A percentile compares a stretch with the other conserved stretches of the same genome.
phyloP scores from a whole-genome alignment of 257 asterid genomes.

The Verbena officinalis region DNA sequence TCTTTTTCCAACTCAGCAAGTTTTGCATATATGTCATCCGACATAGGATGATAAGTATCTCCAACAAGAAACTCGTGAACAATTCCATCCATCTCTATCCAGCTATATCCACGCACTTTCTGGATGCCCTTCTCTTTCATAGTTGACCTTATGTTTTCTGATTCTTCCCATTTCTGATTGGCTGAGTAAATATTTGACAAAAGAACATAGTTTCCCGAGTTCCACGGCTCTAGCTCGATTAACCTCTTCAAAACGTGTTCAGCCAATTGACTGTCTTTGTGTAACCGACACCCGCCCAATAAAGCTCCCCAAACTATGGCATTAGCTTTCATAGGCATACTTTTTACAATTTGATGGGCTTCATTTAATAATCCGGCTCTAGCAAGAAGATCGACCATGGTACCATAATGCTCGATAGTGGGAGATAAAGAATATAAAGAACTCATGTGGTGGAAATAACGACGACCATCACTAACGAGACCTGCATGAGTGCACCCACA shows the following conservation, averaged over 20 bases:
- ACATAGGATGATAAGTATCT: constrained; percentile 8
- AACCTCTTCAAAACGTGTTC: constrained; percentile 42
- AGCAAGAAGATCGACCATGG: constrained; percentile 54
- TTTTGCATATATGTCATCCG: constrained; percentile 3
- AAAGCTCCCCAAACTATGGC: constrained; percentile 57
- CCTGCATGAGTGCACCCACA: constrained; percentile 56
- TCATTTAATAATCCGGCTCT: constrained; percentile 48
- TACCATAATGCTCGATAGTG: constrained; percentile 46
- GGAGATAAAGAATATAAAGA: constrained; percentile 34
- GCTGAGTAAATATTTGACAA: constrained; percentile 20
- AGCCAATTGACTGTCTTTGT: constrained; percentile 47
- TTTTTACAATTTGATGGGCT: constrained; percentile 37
- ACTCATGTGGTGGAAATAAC: constrained; percentile 34
- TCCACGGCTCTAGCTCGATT: constrained; percentile 43
- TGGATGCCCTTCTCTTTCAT: background rate
- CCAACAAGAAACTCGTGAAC: constrained; percentile 24
- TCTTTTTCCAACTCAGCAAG: constrained; percentile 13
- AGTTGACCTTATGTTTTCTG: background rate
- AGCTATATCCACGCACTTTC: constrained; percentile 21
- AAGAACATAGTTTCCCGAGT: constrained; percentile 9
- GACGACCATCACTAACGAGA: constrained; percentile 48
- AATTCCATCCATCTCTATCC: constrained; percentile 21
- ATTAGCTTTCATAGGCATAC: constrained; percentile 50
- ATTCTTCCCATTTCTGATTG: constrained; percentile 9
- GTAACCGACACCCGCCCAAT: constrained; percentile 48